Percentiles rank a stretch among this genome's conserved stretches.
These are phyloP conservation scores for Hygrophorus russula DNA, from an alignment of 768 basidiomycete species.

Conservation along the genomic window DNA sequence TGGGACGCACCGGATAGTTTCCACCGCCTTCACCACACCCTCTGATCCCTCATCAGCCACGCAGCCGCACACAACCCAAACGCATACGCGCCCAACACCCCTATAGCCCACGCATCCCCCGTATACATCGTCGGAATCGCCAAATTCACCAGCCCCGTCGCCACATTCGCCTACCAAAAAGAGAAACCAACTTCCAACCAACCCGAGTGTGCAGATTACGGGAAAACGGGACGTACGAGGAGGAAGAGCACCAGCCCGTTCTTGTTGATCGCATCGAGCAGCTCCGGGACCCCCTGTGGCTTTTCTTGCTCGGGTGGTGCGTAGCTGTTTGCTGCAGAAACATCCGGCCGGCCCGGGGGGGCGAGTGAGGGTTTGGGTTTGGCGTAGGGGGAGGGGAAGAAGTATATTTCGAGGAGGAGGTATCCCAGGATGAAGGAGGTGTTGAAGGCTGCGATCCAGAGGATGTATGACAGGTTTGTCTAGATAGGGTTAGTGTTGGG, in stretches of 20 bases:
- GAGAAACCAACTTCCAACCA: no score
- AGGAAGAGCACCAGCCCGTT: conserved; percentile 78
- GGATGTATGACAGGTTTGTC: conserved; percentile 83
- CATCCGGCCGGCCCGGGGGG: conserved; percentile 2
- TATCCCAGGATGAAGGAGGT: conserved; percentile 76
- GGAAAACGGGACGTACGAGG: conserved; percentile 37
- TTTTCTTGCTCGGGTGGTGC: conserved; percentile 6
- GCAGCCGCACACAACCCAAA: conserved; percentile 47
- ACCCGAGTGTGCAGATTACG: background rate
- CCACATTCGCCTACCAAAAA: conserved; percentile 62
- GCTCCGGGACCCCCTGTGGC: conserved; percentile 23
- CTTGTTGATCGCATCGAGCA: conserved; percentile 75
- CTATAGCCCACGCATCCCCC: conserved; percentile 41
- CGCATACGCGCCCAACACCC: conserved; percentile 52
- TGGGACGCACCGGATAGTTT: no score
- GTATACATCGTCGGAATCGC: conserved; percentile 75
- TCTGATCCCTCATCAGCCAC: conserved; percentile 32
- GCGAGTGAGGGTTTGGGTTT: conserved; percentile 16
- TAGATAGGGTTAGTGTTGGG: conserved; percentile 17
- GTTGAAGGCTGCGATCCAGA: conserved; percentile 88
- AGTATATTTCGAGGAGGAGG: conserved; percentile 60
- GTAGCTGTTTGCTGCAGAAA: conserved; percentile 3
- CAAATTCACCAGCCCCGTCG: conserved; percentile 80
- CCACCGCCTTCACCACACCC: conserved; percentile 8
- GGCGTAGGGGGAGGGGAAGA: conserved; percentile 39